A percentile compares a stretch with the other conserved stretches of the same genome.
Evolutionary conservation across 331 rosid species (phyloP).

Genomic region (Rhamnella rubrinervis): DNA sequence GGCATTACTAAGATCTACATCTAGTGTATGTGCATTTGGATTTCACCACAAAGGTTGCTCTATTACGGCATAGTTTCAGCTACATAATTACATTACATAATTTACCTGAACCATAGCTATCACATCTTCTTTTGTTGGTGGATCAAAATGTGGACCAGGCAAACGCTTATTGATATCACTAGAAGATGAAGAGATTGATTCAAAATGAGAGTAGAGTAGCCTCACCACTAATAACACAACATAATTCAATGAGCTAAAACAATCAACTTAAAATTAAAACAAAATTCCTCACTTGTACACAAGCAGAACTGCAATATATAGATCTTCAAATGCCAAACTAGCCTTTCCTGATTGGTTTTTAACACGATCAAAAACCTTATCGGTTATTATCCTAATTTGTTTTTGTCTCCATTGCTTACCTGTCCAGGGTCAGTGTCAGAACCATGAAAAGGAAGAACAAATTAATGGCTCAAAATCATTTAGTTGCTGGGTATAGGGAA

Average conservation of each 20-base stretch:
- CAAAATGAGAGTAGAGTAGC: not conserved
- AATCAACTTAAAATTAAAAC: not conserved
- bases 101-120: constrained; percentile 55
- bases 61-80: not conserved
- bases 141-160: constrained; percentile 85
- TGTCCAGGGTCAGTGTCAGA: constrained; percentile 22
- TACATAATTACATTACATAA: not conserved
- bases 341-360: constrained; percentile 31
- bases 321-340: constrained; percentile 65
- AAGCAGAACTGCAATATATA: constrained; percentile 81
- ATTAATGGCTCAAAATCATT: not conserved
- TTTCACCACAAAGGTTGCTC: not conserved
- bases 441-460: not conserved
- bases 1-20: not conserved
- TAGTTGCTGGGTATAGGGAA: no score
- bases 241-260: not conserved
- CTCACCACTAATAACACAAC: not conserved
- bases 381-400: constrained; percentile 61
- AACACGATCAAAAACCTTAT: constrained; percentile 50
- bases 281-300: constrained; percentile 70
- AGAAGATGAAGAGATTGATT: constrained; percentile 13
- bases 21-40: not conserved
- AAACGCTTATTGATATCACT: constrained; percentile 81
- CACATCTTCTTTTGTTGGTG: constrained; percentile 63
- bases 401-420: constrained; percentile 67